Conservation (phyloP, 208 protist species). For the Strigomonas galati region DNA sequence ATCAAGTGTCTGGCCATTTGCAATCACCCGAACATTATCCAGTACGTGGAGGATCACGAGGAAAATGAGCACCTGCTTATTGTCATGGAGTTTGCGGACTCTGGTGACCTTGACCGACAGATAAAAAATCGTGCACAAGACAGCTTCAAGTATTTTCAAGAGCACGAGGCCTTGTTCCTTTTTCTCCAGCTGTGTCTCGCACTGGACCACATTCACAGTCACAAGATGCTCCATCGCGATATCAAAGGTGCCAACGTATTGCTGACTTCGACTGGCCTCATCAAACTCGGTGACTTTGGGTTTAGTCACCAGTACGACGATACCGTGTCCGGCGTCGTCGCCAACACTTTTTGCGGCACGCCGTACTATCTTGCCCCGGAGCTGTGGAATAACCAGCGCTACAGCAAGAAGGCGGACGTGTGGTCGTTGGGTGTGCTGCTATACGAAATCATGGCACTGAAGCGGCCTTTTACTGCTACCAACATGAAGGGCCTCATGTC, state of each 20-base stretch:
- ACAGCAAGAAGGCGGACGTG: conserved; percentile 87
- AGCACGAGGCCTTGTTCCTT: conserved; percentile 83
- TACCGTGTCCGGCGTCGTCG: conserved; percentile 83
- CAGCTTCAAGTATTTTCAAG: conserved; percentile 70
- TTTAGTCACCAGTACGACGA: conserved; percentile 89
- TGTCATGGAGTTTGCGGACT: conserved; percentile 89
- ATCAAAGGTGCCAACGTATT: conserved; percentile 90
- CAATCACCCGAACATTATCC: conserved; percentile 84
- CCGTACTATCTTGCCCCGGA: conserved; percentile 88
- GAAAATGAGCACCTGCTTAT: conserved; percentile 79
- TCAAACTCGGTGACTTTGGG: conserved; percentile 92
- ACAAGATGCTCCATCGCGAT: conserved; percentile 91
- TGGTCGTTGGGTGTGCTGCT: conserved; percentile 75
- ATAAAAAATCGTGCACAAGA: conserved; percentile 57
- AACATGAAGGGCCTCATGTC: conserved; percentile 85
- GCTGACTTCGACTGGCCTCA: conserved; percentile 79
- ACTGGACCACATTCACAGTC: conserved; percentile 84
- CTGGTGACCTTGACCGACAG: conserved; percentile 78
- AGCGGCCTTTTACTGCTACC: conserved; percentile 70
- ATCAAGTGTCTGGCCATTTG: conserved; percentile 84
- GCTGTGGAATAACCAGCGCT: conserved; percentile 86
- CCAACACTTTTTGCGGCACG: conserved; percentile 75
- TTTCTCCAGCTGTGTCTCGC: conserved; percentile 85
- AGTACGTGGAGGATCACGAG: conserved; percentile 81
- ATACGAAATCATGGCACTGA: conserved; percentile 82